Percentiles rank a stretch among this genome's conserved stretches.
phyloP scores from a whole-genome alignment of 148 eudicot genomes.

The Diospyros lotus region DNA sequence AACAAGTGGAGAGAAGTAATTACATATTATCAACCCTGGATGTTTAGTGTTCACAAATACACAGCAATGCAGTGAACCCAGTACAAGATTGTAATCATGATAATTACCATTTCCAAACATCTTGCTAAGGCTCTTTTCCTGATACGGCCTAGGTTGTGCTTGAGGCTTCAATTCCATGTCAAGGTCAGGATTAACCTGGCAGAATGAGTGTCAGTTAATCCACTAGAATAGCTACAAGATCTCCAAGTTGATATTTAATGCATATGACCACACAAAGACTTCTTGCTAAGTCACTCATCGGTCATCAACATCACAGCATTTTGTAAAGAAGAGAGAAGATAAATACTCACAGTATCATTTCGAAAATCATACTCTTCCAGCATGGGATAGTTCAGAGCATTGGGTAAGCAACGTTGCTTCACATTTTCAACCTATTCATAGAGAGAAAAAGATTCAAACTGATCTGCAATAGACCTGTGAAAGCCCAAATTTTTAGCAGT shows the following conservation, averaged over 20 bases:
- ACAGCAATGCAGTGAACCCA: background rate
- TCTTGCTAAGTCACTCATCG: conserved; percentile 1
- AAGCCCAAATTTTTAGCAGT: background rate
- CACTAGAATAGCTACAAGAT: background rate
- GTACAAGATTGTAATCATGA: background rate
- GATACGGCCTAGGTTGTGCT: conserved; percentile 96
- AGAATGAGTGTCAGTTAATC: background rate
- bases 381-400: conserved; percentile 96
- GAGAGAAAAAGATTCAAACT: background rate
- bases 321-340: background rate
- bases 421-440: conserved; percentile 85
- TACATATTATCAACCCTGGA: background rate
- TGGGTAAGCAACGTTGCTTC: conserved; percentile 92
- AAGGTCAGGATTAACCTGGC: conserved; percentile 92
- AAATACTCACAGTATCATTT: conserved; percentile 78
- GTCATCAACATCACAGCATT: background rate
- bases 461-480: background rate
- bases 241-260: background rate
- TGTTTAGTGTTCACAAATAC: background rate
- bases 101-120: conserved; percentile 95
- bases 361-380: conserved; percentile 97
- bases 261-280: background rate
- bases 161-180: conserved; percentile 98
- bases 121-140: conserved; percentile 97
- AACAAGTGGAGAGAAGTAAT: background rate